These are phyloP conservation scores for Solanum hybrid DNA, from an alignment of 305 asterid genomes.

Conservation along the genomic window DNA sequence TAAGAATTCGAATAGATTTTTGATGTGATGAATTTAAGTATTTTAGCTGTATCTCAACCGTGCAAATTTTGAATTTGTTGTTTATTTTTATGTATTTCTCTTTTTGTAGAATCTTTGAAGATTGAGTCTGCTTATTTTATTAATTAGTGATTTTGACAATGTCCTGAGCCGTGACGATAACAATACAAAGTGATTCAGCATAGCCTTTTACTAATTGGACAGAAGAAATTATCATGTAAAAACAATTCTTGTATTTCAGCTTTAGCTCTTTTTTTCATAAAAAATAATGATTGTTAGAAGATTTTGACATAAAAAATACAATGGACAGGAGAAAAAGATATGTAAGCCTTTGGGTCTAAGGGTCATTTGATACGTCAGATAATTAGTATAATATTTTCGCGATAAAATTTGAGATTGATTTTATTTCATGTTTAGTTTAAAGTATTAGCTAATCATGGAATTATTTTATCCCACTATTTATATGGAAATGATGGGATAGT, in stretches of 20 bases:
- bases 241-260: too few species aligned
- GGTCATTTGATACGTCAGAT: background rate
- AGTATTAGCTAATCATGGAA: rapidly evolving
- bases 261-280: background rate
- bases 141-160: too few species aligned
- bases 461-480: background rate
- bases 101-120: background rate
- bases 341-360: background rate
- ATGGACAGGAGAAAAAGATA: background rate
- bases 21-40: background rate
- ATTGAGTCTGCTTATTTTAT: background rate
- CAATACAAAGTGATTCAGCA: background rate
- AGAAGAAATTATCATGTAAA: too few species aligned
- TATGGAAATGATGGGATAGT: background rate
- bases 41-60: background rate
- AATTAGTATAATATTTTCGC: background rate
- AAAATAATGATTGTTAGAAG: background rate
- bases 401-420: background rate
- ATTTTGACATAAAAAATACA: background rate
- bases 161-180: too few species aligned
- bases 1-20: background rate
- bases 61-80: background rate
- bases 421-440: background rate
- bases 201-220: background rate
- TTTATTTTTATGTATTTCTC: background rate